Conservation (phyloP, 106 monocot species). For the Chionographis japonica region DNA sequence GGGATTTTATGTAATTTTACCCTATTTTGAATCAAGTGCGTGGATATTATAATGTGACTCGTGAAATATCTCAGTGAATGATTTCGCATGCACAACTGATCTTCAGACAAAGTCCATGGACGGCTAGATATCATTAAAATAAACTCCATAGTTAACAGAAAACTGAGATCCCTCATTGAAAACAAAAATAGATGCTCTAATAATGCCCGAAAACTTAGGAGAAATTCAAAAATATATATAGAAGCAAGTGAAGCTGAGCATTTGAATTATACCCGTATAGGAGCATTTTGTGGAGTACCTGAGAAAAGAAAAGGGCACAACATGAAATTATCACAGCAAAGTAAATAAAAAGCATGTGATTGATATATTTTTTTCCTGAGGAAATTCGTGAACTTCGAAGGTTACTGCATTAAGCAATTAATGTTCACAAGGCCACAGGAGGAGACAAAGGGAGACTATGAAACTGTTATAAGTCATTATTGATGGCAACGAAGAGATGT, state of each 20-base stretch:
- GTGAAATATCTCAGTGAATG: no score
- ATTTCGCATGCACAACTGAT: no score
- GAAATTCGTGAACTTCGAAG: neutral
- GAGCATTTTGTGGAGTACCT: slow-evolving; percentile 23
- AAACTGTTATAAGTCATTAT: neutral
- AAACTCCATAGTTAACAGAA: no score
- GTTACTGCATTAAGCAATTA: neutral
- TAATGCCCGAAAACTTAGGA: neutral
- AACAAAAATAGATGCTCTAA: no score
- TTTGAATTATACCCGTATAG: slow-evolving; percentile 23
- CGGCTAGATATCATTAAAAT: no score
- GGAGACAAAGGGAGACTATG: neutral
- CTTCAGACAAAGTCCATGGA: no score
- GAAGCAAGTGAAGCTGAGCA: neutral
- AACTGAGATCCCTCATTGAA: no score
- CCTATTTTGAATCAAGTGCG: no score
- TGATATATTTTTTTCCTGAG: neutral
- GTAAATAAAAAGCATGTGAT: neutral
- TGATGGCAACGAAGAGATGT: neutral
- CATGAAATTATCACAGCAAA: neutral
- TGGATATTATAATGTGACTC: no score
- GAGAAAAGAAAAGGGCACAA: slow-evolving; percentile 7
- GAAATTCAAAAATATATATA: neutral
- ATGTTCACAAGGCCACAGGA: neutral
- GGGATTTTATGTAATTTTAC: no score